Evolutionary conservation across 176 grass and related monocot species (phyloP), one percentile per base, ranked within the genome.

Genomic region (Cocos nucifera): DNA sequence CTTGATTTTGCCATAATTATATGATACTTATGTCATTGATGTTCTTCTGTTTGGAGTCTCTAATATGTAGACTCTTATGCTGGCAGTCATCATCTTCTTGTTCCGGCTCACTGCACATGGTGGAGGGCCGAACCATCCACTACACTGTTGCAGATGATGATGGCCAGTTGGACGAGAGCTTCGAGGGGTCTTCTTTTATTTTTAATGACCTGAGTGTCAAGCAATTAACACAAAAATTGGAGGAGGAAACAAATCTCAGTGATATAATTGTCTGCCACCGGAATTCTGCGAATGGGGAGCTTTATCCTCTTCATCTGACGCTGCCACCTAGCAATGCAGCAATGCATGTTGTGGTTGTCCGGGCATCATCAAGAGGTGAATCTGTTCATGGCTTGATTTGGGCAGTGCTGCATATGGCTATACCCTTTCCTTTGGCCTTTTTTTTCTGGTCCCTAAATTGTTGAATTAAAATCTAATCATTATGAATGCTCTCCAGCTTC

Each of bases 81-180:
- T 15, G 25, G 49, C 58, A 73, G 70, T 44, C 70, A n/a, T 54
- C 12, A 3, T 24, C 16, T 63, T 63, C 70, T 54, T 73, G 49
- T 52, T 63, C 59, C 17, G 49, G 22, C n/a, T 49, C 58, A 44
- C 17, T 63, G 12, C 70, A 22, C 14, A 63, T n/a, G 27, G 70
- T 73, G 25, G 50, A 54, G 15, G 70, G 70, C 20, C 59, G 70
- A 10, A 73, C 58, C 10, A 59, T 73, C 18, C 54, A 54, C 58
- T 73, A 55, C 50, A 52, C 27, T 54, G 23, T 73, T 19, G 70
- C 59, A 4, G 50, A 63, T 21, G 70, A 63, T 39, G 19, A 59
- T 73, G 70, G 59, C 27, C 39, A 30, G 22, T 26, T 39, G 17
- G 50, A 73, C 17, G 70, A 63, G n/a, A 29, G 24, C 27, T 19